Base-by-base conservation (phyloP, 2,329 filamentous ascomycete species). In the Onygena corvina region DNA sequence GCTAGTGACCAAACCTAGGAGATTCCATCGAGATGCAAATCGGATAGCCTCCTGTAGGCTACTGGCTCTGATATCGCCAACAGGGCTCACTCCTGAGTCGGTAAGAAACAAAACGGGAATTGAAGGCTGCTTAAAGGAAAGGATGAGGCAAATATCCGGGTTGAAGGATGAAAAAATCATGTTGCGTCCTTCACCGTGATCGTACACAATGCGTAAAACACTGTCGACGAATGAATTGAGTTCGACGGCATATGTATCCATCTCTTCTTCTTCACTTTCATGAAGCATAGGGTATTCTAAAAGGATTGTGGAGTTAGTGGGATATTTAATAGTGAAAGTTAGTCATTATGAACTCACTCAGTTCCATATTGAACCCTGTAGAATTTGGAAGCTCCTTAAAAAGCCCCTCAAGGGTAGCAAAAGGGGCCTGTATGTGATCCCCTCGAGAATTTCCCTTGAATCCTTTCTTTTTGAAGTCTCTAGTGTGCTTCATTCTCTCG, bases 161-260 rank as follows among this genome's bases (percentile, higher is more conserved):
- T 96, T 94, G 71, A 98, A 98, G 46, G 85, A 92, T 55, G 86
- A 94, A 69, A 98, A 96, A 57, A 98, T 87, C 65, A 98, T 84
- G 69, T 94, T 88, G n/a, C 92, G 78, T 51, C 82, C 78, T 52
- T 80, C 78, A 21, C 83, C 83, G 48, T 89, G 70, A 57, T 94
- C 87, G 61, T 96, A 98, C 3, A 95, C 90, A 66, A 86, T 92
- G 38, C 76, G 76, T 6, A 98, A 74, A 2, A 98, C 85, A 0
- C 87, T 94, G 65, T 98, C 92, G 61, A 93, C 90, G 65, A 96
- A 98, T 1, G 84, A 87, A 68, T 93, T 57, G 25, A 57, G 51
- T 69, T 95, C 88, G 46, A 94, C 85, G 1, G 86, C 87, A 61
- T 93, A 93, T 3, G 84, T 83, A 63, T 94, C 88, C 88, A 95